phyloP scores from a whole-genome alignment of 495 filamentous ascomycete species.

The Trichoderma gamsii region DNA sequence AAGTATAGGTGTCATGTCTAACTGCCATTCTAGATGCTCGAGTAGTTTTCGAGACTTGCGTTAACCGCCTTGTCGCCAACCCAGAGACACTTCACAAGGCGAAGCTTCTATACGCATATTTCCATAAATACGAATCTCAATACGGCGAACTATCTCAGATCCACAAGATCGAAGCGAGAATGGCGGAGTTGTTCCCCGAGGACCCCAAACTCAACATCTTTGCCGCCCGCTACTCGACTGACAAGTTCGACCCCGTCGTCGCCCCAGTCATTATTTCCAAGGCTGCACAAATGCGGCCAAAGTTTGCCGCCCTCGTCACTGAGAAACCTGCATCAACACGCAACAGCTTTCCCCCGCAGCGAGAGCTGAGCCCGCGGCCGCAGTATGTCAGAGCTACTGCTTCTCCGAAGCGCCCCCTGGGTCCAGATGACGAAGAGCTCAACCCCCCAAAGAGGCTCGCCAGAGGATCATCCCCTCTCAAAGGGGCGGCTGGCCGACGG shows the following conservation, averaged over 20 bases:
- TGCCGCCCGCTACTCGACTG: constrained; percentile 61
- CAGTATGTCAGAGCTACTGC: constrained; percentile 50
- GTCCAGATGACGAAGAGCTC: constrained; percentile 65
- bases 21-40: constrained; percentile 63
- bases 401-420: constrained; percentile 71
- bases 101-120: constrained; percentile 78
- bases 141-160: constrained; percentile 89
- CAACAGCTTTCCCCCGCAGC: constrained; percentile 43
- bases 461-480: constrained; percentile 80
- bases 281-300: constrained; percentile 65
- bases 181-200: constrained; percentile 85
- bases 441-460: constrained; percentile 71
- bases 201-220: constrained; percentile 74
- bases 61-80: constrained; percentile 68
- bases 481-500: constrained; percentile 73
- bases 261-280: constrained; percentile 80
- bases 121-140: constrained; percentile 90
- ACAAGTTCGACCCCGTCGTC: constrained; percentile 56
- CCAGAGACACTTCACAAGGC: constrained; percentile 65
- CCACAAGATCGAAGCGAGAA: constrained; percentile 81
- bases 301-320: constrained; percentile 45
- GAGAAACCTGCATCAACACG: constrained; percentile 46
- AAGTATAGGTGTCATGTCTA: constrained; percentile 10
- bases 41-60: constrained; percentile 88
- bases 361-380: constrained; percentile 41